phyloP scores from a whole-genome alignment of 306 rosid genomes.

The Quercus wislizeni region DNA sequence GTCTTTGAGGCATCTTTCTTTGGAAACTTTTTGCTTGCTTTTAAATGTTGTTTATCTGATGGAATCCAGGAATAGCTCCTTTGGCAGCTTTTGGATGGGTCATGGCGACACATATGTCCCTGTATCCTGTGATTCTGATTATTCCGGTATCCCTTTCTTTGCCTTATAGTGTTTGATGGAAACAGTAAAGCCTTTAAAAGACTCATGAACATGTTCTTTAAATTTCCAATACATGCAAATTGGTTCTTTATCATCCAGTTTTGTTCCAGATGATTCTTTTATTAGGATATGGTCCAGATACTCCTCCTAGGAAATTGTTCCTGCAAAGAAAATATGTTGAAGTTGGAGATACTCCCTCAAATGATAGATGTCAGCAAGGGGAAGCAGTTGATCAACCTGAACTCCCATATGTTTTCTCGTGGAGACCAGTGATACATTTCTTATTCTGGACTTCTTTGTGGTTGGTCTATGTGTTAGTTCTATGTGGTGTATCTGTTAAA shows the following conservation, averaged over 20 bases:
- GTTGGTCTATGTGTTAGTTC: conserved; percentile 72
- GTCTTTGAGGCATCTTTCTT: conserved; percentile 15
- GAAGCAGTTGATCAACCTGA: conserved; percentile 32
- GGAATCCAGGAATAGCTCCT: conserved; percentile 59
- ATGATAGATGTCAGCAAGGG: conserved; percentile 38
- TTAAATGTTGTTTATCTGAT: conserved; percentile 31
- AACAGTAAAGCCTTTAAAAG: background rate
- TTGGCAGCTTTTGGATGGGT: conserved; percentile 98
- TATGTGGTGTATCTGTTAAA: conserved; percentile 57
- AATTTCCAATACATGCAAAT: background rate
- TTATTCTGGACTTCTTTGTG: conserved; percentile 61
- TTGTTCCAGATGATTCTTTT: conserved; percentile 62
- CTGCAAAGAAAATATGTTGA: conserved; percentile 31
- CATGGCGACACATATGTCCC: conserved; percentile 87
- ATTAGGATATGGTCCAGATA: conserved; percentile 83
- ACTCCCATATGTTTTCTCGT: conserved; percentile 42
- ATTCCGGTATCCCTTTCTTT: conserved; percentile 64
- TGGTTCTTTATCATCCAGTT: conserved; percentile 11
- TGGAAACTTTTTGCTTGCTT: conserved; percentile 19
- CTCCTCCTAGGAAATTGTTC: conserved; percentile 79
- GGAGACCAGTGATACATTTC: conserved; percentile 57
- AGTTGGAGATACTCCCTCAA: conserved; percentile 38
- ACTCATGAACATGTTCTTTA: background rate
- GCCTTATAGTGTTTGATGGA: conserved; percentile 3
- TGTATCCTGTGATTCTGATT: conserved; percentile 75